phyloP scores from a whole-genome alignment of 495 filamentous ascomycete species.

The Daldinia caldariorum region DNA sequence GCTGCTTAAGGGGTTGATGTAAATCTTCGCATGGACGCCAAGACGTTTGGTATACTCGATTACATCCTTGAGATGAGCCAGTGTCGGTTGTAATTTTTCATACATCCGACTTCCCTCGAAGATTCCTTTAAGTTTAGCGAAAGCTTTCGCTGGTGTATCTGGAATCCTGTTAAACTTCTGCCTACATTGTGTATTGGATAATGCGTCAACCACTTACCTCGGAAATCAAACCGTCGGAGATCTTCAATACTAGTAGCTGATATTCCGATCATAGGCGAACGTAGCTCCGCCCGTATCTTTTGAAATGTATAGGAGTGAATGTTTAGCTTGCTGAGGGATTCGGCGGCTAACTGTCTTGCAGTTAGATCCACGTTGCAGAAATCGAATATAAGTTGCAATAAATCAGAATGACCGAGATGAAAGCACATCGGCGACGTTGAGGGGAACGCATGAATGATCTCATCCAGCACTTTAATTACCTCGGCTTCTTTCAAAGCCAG shows the following conservation, averaged over 20 bases:
- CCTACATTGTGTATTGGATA: neutral
- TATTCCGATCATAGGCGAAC: conserved; percentile 80
- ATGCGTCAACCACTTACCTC: conserved; percentile 62
- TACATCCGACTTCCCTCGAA: conserved; percentile 76
- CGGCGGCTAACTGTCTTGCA: conserved; percentile 77
- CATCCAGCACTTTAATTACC: conserved; percentile 92
- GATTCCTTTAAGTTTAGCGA: conserved; percentile 73
- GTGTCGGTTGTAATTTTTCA: conserved; percentile 73
- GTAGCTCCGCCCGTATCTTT: conserved; percentile 84
- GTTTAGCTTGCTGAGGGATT: conserved; percentile 87
- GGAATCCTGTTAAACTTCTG: conserved; percentile 27
- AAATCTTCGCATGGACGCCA: conserved; percentile 78
- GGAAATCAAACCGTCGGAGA: conserved; percentile 87
- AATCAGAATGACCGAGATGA: conserved; percentile 87
- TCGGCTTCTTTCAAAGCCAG: conserved; percentile 94
- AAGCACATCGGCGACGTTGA: conserved; percentile 84
- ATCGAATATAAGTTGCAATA: conserved; percentile 86
- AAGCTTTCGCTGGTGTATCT: conserved; percentile 78
- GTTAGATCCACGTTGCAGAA: conserved; percentile 79
- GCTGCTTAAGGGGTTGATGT: conserved; percentile 84
- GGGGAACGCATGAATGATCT: conserved; percentile 85
- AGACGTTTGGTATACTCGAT: conserved; percentile 79
- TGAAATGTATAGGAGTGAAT: conserved; percentile 83
- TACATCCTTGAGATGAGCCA: conserved; percentile 81
- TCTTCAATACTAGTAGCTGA: conserved; percentile 93